Percentiles rank a stretch among this genome's conserved stretches.
These are phyloP conservation scores for Emmonsiellopsis sp. DNA, from an alignment of 2,329 filamentous ascomycete species.

Conservation along the genomic window DNA sequence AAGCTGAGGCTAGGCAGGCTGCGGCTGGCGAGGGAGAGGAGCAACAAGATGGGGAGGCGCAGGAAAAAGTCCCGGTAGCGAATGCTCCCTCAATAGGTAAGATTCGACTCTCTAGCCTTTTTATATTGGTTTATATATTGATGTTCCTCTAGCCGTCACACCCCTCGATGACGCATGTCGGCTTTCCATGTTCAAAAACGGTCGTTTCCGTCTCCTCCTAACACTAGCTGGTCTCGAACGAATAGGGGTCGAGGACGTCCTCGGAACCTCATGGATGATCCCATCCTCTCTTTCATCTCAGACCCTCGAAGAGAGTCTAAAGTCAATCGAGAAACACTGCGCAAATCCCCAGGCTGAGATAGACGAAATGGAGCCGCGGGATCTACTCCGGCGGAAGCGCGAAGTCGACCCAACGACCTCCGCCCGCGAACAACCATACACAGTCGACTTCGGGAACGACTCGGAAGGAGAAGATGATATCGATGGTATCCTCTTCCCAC, in stretches of 20 bases:
- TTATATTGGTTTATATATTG: slow-evolving; percentile 6
- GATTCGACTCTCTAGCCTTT: slow-evolving; percentile 18
- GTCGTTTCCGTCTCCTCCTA: slow-evolving; percentile 77
- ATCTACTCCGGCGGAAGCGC: slow-evolving; percentile 66
- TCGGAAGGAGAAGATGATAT: slow-evolving; percentile 53
- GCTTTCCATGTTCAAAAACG: slow-evolving; percentile 78
- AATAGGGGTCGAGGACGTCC: slow-evolving; percentile 58
- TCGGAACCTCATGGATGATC: slow-evolving; percentile 70
- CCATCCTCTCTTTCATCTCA: slow-evolving; percentile 56
- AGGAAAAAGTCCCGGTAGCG: not conserved
- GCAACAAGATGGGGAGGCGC: slow-evolving; percentile 7
- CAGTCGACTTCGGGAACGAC: slow-evolving; percentile 62
- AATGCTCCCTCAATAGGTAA: slow-evolving; percentile 35
- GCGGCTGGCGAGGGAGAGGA: slow-evolving; percentile 21
- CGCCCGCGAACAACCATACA: slow-evolving; percentile 22
- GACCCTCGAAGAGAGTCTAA: slow-evolving; percentile 58
- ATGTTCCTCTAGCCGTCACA: slow-evolving; percentile 44
- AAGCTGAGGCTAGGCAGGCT: slow-evolving; percentile 51
- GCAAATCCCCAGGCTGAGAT: slow-evolving; percentile 71
- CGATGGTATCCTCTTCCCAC: slow-evolving; percentile 58
- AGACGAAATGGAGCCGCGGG: slow-evolving; percentile 62
- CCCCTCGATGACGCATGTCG: slow-evolving; percentile 59
- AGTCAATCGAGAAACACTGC: slow-evolving; percentile 67
- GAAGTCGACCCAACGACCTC: slow-evolving; percentile 29
- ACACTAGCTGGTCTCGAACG: slow-evolving; percentile 63